These are phyloP conservation scores for Oryza punctata DNA, from an alignment of 176 grass and related monocot genomes.

Conservation along the genomic window DNA sequence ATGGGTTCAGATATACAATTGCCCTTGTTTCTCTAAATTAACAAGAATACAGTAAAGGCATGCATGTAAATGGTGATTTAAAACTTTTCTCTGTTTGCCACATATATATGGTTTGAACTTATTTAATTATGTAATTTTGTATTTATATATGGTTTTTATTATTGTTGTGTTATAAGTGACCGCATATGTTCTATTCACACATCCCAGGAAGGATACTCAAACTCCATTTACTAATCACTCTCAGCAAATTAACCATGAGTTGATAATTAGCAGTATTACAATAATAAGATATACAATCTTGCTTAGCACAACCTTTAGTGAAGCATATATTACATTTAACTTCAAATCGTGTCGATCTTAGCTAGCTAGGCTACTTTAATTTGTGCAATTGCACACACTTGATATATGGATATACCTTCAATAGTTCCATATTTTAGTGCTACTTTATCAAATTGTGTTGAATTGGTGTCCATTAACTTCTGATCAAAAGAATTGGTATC, in stretches of 20 bases:
- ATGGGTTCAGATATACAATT: no score
- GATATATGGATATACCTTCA: conserved; percentile 3
- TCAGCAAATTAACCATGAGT: neutral
- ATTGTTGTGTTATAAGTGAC: neutral
- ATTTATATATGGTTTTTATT: neutral
- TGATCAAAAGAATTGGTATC: neutral
- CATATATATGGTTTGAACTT: neutral
- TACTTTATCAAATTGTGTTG: conserved; percentile 1
- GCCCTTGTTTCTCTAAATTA: neutral
- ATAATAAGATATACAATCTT: neutral
- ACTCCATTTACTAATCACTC: neutral
- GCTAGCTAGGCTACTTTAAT: neutral
- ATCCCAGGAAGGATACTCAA: neutral
- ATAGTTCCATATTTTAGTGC: neutral
- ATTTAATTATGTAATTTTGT: no score
- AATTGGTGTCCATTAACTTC: neutral
- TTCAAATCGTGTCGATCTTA: neutral
- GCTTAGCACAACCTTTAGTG: neutral
- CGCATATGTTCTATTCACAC: neutral
- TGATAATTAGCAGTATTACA: neutral
- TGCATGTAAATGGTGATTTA: neutral
- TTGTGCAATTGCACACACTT: neutral
- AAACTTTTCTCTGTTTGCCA: neutral
- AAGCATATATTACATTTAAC: conserved; percentile 10
- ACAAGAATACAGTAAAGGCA: neutral